Percentiles rank a stretch among this genome's conserved stretches.
These are phyloP conservation scores for Candida verbasci DNA, from an alignment of 805 yeast genomes.

Conservation along the genomic window DNA sequence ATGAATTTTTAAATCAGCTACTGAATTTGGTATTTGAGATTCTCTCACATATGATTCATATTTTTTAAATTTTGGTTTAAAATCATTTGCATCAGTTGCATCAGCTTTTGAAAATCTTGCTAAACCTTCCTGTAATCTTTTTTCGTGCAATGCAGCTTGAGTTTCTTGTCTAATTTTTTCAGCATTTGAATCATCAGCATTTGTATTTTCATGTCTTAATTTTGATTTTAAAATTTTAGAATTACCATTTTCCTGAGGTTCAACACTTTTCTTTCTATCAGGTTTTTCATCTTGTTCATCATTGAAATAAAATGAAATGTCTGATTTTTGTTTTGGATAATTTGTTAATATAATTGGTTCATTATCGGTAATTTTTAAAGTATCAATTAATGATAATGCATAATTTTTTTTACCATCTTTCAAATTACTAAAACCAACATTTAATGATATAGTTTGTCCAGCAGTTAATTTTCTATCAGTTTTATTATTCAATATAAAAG, in stretches of 20 bases:
- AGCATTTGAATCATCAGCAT: constrained; percentile 63
- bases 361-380: constrained; percentile 61
- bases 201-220: constrained; percentile 69
- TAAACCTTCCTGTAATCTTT: constrained; percentile 81
- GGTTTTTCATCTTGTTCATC: constrained; percentile 49
- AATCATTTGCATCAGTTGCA: constrained; percentile 58
- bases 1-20: constrained; percentile 78
- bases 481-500: constrained; percentile 67
- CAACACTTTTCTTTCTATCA: constrained; percentile 29
- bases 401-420: constrained; percentile 56
- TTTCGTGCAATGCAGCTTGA: constrained; percentile 79
- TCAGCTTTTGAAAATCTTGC: constrained; percentile 77
- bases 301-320: constrained; percentile 80
- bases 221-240: constrained; percentile 76
- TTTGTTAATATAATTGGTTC: constrained; percentile 68
- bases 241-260: constrained; percentile 21
- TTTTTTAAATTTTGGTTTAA: constrained; percentile 75
- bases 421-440: constrained; percentile 72
- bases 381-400: constrained; percentile 74
- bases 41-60: constrained; percentile 94
- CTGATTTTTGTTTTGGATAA: constrained; percentile 66
- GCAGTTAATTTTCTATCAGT: constrained; percentile 63
- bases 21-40: constrained; percentile 80
- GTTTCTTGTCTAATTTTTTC: constrained; percentile 78
- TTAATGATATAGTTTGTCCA: constrained; percentile 71